Base-by-base conservation (phyloP, 352 stramenopile species). In the Globisporangium carolinianum region DNA sequence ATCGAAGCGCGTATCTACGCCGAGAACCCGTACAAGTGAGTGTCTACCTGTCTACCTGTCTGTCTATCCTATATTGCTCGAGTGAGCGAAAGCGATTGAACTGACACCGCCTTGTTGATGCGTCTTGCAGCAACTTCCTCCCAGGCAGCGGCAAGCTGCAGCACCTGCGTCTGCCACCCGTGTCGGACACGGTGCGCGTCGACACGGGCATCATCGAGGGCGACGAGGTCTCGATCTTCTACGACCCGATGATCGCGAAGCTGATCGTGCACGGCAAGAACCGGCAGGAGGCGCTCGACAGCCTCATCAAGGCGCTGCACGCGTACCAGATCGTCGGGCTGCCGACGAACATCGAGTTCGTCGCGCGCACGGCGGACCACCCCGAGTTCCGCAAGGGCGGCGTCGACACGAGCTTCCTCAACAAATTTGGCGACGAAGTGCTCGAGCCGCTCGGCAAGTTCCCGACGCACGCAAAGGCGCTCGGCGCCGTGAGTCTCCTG, bases 191-290 rank as follows among this genome's bases (percentile, higher is more conserved):
- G 36, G 83, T 96, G 36, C 86, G 91, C 17, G 87, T 97, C 38
- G 91, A 97, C 62, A 96, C 90, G 12, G 88, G 91, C 14, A 86
- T 97, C 50, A 66, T 84, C 47, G 70, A 96, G 70, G 88, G 91
- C 36, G 87, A 96, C 62, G 77, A 94, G 50, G 83, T 98, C 7
- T 95, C 84, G 9, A 95, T 97, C 58, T 95, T 95, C 60, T 98
- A 98, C 69, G 91, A 98, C 53, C 89, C 91, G 12, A 97, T 98
- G 89, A 96, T 98, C 53, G 82, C 87, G 53, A 97, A 98, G 82
- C 72, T 98, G 32, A 94, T 98, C 57, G 89, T 92, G 5, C 87
- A 98, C 67, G 95, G 77, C 36, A 69, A 89, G 38, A 83, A 89
- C 67, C 84, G 95, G 43, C 63, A 82, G 41, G 75, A 79, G 52